phyloP scores from a whole-genome alignment of 1,284 basidiomycete genomes.

The Cryptococcus sp. region DNA sequence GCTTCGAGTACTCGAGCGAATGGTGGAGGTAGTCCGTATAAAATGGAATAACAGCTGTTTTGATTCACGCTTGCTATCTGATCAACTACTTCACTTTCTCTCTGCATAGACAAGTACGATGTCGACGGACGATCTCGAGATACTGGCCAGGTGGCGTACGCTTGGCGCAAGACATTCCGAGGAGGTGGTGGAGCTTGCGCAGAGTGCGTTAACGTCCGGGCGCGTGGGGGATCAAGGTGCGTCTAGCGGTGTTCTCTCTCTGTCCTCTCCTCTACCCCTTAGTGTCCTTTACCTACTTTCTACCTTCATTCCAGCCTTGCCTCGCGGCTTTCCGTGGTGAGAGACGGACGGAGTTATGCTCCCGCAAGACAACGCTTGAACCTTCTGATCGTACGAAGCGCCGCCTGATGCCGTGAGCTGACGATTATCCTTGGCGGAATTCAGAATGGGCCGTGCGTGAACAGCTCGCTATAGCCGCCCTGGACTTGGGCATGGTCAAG shows the following conservation, averaged over 20 bases:
- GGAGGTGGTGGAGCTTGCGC: conserved; percentile 67
- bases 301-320: too few relatives aligned
- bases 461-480: conserved; percentile 80
- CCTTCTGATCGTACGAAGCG: too few relatives aligned
- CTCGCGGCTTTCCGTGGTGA: too few relatives aligned
- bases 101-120: too few relatives aligned
- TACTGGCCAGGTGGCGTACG: conserved; percentile 69
- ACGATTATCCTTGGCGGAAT: not conserved
- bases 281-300: not conserved
- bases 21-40: not conserved
- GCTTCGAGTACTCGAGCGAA: too few relatives aligned
- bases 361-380: too few relatives aligned
- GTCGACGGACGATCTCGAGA: conserved; percentile 60
- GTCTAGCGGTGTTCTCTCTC: conserved; percentile 4
- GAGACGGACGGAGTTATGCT: too few relatives aligned
- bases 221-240: conserved; percentile 42
- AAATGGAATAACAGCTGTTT: not conserved
- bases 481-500: conserved; percentile 76
- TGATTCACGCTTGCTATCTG: not conserved
- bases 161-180: conserved; percentile 69
- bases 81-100: too few relatives aligned
- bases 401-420: not conserved
- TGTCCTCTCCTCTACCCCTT: not conserved
- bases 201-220: conserved; percentile 58
- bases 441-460: conserved; percentile 85